Percentiles rank a stretch among this genome's conserved stretches.
phyloP scores from a whole-genome alignment of 495 filamentous ascomycete genomes.

The Lindgomyces ingoldianus region DNA sequence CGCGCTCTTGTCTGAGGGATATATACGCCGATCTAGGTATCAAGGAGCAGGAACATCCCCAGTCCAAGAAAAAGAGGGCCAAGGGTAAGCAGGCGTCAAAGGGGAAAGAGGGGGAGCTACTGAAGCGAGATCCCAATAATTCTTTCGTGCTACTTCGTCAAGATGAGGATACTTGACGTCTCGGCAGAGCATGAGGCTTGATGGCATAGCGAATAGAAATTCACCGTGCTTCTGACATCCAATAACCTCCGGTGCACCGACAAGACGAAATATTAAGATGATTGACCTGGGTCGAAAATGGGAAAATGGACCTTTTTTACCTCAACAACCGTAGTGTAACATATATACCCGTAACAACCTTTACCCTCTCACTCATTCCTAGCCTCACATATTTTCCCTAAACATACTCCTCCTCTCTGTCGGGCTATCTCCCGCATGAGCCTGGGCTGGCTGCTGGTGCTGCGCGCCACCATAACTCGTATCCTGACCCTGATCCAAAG shows the following conservation, averaged over 20 bases:
- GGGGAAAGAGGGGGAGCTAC: not conserved
- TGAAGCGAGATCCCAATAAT: slow-evolving; percentile 5
- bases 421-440: slow-evolving; percentile 47
- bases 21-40: not conserved
- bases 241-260: not conserved
- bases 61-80: slow-evolving; percentile 6
- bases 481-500: slow-evolving; percentile 37
- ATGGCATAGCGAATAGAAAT: not conserved
- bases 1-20: not conserved
- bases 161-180: not conserved
- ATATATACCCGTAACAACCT: not conserved
- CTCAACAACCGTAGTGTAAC: not conserved
- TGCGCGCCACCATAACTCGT: slow-evolving; percentile 31
- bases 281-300: not conserved
- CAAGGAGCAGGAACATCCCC: not conserved
- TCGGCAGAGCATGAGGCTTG: not conserved
- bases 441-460: slow-evolving; percentile 34
- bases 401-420: slow-evolving; percentile 60
- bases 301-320: not conserved
- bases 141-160: not conserved
- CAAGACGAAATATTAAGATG: not conserved
- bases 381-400: slow-evolving; percentile 52
- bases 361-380: not conserved
- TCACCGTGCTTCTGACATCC: not conserved
- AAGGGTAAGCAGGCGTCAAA: not conserved